Evolutionary conservation across 495 filamentous ascomycete species (phyloP), one percentile per base, ranked within the genome.

Genomic region (Platismatia glauca): DNA sequence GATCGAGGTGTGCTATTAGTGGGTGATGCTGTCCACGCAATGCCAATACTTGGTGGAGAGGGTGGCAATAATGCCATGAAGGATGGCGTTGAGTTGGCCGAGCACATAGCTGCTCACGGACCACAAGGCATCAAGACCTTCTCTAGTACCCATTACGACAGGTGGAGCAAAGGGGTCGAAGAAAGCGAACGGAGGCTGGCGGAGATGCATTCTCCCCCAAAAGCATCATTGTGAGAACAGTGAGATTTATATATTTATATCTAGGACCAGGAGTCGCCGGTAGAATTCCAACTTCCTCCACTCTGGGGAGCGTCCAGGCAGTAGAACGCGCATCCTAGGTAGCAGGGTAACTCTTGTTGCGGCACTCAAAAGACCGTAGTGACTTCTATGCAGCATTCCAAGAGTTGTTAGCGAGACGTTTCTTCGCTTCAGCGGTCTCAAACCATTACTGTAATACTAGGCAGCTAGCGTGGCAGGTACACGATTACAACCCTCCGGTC

Each of bases 11-110:
- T 73, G 8, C 50, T 74, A 6, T 66, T 74, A 15, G 41, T 79
- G 5, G 77, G 77, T 13, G 77, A 79, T 66, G 63, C 75, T 8
- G 70, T 67, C 16, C 77, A 78, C 62, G 70, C 71, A 7, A 66
- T 63, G 63, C 75, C 76, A 2, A 75, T 79, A 13, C 57, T 79
- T 1, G 77, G 74, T 20, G 72, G 77, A 18, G 60, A 76, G 18
- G 77, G 76, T 12, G 77, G 68, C 29, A 78, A 78, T 59, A 61
- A 31, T 22, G 77, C 73, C 4, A 73, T 79, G 20, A 60, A 48
- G 41, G 76, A 79, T 62, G 77, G 65, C 0, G 52, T 78, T 20
- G 71, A 71, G 58, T 62, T 78, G 34, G 75, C 73, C 0, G 65
- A 71, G 31, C 68, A 64, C 31, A 70, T 79, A 52, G 59, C 59